Base-by-base conservation (phyloP, 139 green algal species). In the Gonium pectorale region DNA sequence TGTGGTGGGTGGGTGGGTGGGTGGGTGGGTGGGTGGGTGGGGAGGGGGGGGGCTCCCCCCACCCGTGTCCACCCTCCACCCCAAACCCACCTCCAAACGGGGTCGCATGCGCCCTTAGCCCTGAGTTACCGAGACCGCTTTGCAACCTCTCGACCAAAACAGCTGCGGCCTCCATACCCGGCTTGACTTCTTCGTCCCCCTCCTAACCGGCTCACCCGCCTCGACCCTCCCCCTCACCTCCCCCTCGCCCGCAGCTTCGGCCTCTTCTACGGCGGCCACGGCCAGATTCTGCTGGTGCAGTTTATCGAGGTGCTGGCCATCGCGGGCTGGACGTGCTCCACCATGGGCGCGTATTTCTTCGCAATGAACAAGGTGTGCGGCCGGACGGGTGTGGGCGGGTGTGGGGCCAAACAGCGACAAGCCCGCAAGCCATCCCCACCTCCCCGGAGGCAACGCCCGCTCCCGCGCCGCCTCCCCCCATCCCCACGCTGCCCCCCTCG, bases 241-340 rank as follows among this genome's bases (percentile, higher is more conserved):
- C n/a, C n/a, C n/a, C n/a, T n/a, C 27, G 37, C 19, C 0, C 40
- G 27, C 70, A 88, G 67, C 52, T 75, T 63, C 44, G 83, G 83
- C 67, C 86, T 92, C 63, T 89, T 87, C 64, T 85, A 85, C 40
- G 90, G 91, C 29, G 86, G 90, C n/a, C 85, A 89, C 41, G 87
- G 84, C 21, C 70, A 90, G 41, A 37, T 93, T 43, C 77, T 93
- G 51, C 85, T 83, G 19, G 37, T 49, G 21, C 38, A 84, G 31
- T 37, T 68, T 68, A 33, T 82, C 40, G 74, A 82, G 54, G 54
- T 81, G 40, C 29, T 97, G 44, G 85, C 90, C 40, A 93, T 97
- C 44, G 60, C 79, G 24, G 73, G n/a, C 24, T 94, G 88, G 79
- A 68, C 74, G 0, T 66, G 51, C 35, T 6, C 62, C 29, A 71